Conservation (phyloP, 768 basidiomycete genomes). For the Panus rudis region DNA sequence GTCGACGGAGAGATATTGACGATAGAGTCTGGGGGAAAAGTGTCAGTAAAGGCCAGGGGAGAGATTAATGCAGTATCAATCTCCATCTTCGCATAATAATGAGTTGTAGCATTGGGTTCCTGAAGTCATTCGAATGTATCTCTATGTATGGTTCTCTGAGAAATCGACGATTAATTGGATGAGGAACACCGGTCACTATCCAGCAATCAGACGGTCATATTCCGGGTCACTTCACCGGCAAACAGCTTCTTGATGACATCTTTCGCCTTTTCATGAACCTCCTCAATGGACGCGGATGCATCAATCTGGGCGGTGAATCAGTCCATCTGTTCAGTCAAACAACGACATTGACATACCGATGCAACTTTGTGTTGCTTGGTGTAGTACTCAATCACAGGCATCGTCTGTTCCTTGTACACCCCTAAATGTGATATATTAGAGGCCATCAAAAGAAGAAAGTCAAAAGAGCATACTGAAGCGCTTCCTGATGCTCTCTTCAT, state of each 20-base stretch:
- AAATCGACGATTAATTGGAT: too few relatives aligned
- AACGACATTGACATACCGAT: slow-evolving; percentile 41
- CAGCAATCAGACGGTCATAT: slow-evolving; percentile 18
- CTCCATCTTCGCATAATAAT: too few relatives aligned
- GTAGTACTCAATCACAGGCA: slow-evolving; percentile 92
- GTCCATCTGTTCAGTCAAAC: neutral
- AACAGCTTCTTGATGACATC: slow-evolving; percentile 47
- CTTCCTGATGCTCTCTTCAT: slow-evolving; percentile 89
- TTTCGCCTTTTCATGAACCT: slow-evolving; percentile 59
- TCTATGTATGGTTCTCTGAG: too few relatives aligned
- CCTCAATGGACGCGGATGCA: slow-evolving; percentile 58
- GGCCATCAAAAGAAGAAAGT: too few relatives aligned
- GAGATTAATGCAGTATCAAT: too few relatives aligned
- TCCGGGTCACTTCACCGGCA: slow-evolving; percentile 17
- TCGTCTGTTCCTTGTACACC: slow-evolving; percentile 81
- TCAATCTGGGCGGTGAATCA: slow-evolving; percentile 44
- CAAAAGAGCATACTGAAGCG: slow-evolving; percentile 65
- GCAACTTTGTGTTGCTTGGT: slow-evolving; percentile 59
- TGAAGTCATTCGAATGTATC: too few relatives aligned
- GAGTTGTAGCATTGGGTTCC: too few relatives aligned
- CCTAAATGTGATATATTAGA: too few relatives aligned
- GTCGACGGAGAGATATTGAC: slow-evolving; percentile 67
- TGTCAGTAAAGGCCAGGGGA: too few relatives aligned
- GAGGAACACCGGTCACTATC: too few relatives aligned
- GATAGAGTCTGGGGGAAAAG: slow-evolving; percentile 57